Base-by-base conservation (phyloP, 371 early-diverging fungal genomes). In the Mucor indicus region DNA sequence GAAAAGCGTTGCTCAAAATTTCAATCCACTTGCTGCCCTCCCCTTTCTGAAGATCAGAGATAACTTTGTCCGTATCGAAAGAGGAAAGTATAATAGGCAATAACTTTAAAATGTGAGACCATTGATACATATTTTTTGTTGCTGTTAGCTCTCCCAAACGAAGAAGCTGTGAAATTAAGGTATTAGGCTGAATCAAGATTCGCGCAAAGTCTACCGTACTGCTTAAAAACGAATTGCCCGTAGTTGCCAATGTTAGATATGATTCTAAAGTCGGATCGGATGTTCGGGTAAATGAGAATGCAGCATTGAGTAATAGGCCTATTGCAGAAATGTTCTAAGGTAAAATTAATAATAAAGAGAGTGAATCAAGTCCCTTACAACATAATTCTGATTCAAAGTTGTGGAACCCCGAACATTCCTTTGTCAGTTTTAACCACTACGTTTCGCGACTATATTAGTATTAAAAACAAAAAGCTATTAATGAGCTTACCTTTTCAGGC, bases 361-460 rank as follows among this genome's bases (percentile, higher is more conserved):
- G 4, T 40, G 10, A 27, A 19, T 7, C n/a, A 7, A 24, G 4
- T 45, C 15, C 22, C 29, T 50, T 64, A 70, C 71, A 66, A 50
- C 68, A 61, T 16, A 67, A 33, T 25, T 66, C 67, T 25, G 27
- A 23, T 16, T 43, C 46, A 8, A 41, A 32, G 13, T 60, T 35
- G 13, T 55, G 49, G 33, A 47, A 41, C 49, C 57, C 43, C n/a
- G 60, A 35, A 44, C 62, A 71, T 51, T 68, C 66, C 41, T 50
- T 51, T 23, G 64, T 67, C 20, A 67, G 71, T 38, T 53, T 54
- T 38, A 62, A 58, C 72, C 72, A 75, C 72, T 68, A n/a, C n/a
- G n/a, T n/a, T n/a, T n/a, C n/a, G n/a, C n/a, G n/a, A 44, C 16
- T 20, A 32, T 4, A 48, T 36, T 30, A 38, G 13, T 29, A 37